Percentiles rank a stretch among this genome's conserved stretches.
Evolutionary conservation across 371 early-diverging fungal genomes (phyloP).

Genomic region (Apophysomyces sp.): DNA sequence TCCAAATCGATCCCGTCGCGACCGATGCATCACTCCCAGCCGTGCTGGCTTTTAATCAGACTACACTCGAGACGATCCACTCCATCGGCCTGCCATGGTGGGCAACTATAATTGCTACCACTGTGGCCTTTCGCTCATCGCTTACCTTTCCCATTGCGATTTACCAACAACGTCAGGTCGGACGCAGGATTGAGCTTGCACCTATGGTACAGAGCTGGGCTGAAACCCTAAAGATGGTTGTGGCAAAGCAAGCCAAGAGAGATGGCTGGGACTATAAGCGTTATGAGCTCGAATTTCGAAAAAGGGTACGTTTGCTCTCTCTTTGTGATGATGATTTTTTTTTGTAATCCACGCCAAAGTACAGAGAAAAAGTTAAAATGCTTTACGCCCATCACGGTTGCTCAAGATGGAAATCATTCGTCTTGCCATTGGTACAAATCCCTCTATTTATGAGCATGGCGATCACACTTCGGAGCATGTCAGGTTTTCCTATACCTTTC

Average conservation of each 20-base stretch:
- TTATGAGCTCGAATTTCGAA: conserved; percentile 50
- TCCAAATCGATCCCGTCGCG: background rate
- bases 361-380: conserved; percentile 51
- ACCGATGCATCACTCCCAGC: conserved; percentile 18
- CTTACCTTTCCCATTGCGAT: conserved; percentile 78
- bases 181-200: conserved; percentile 54
- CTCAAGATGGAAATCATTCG: conserved; percentile 59
- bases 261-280: conserved; percentile 42
- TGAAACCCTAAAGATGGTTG: conserved; percentile 51
- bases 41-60: conserved; percentile 46
- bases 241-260: conserved; percentile 44
- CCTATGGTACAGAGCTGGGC: conserved; percentile 70
- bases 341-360: conserved; percentile 30
- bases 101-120: conserved; percentile 61
- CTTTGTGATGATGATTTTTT: background rate
- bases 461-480: conserved; percentile 66
- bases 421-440: conserved; percentile 74
- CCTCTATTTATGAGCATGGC: conserved; percentile 77
- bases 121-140: conserved; percentile 56
- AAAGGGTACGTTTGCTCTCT: conserved; percentile 31
- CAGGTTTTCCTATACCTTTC: conserved; percentile 57
- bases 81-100: conserved; percentile 66
- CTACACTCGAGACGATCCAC: conserved; percentile 44
- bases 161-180: conserved; percentile 63
- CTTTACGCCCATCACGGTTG: conserved; percentile 66